A percentile compares a stretch with the other conserved stretches of the same genome.
Conservation (phyloP, 495 filamentous ascomycete genomes). For the Aspergillus leporis region DNA sequence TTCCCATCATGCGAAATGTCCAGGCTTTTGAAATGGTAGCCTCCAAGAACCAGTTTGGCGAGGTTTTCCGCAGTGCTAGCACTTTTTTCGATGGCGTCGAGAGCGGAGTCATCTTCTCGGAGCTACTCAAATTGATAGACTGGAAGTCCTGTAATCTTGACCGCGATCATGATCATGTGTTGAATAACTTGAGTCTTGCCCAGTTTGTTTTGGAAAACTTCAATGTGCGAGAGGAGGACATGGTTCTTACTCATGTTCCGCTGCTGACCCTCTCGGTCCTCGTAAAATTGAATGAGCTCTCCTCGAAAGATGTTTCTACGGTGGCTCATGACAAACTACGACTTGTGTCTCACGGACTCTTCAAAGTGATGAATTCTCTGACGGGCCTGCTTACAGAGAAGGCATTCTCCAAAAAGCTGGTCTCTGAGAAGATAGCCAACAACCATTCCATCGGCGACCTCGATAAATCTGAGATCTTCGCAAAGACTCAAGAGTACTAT, state of each 20-base stretch:
- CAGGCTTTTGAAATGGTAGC: constrained; percentile 64
- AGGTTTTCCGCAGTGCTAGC: constrained; percentile 88
- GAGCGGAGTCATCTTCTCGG: constrained; percentile 86
- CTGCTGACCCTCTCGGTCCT: constrained; percentile 68
- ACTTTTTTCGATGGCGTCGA: constrained; percentile 98
- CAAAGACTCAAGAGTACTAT: constrained; percentile 67
- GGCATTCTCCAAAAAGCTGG: constrained; percentile 56
- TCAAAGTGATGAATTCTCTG: constrained; percentile 35
- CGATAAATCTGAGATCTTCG: constrained; percentile 50
- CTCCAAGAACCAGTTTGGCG: constrained; percentile 67
- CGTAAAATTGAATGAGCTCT: constrained; percentile 46
- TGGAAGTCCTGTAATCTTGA: constrained; percentile 31
- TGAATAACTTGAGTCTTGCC: constrained; percentile 61
- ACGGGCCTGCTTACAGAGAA: constrained; percentile 67
- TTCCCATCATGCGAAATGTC: constrained; percentile 79
- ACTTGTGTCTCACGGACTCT: constrained; percentile 28
- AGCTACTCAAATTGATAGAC: constrained; percentile 60
- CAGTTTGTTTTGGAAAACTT: constrained; percentile 84
- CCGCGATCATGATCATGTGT: constrained; percentile 47
- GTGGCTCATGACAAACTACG: constrained; percentile 21
- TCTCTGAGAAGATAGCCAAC: constrained; percentile 24
- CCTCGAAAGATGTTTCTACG: constrained; percentile 12
- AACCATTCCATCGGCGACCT: constrained; percentile 20
- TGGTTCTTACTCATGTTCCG: constrained; percentile 84
- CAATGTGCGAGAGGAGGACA: constrained; percentile 94